Evolutionary conservation across 164 flowering plant species (phyloP).

Genomic region (Liquidambar formosana): DNA sequence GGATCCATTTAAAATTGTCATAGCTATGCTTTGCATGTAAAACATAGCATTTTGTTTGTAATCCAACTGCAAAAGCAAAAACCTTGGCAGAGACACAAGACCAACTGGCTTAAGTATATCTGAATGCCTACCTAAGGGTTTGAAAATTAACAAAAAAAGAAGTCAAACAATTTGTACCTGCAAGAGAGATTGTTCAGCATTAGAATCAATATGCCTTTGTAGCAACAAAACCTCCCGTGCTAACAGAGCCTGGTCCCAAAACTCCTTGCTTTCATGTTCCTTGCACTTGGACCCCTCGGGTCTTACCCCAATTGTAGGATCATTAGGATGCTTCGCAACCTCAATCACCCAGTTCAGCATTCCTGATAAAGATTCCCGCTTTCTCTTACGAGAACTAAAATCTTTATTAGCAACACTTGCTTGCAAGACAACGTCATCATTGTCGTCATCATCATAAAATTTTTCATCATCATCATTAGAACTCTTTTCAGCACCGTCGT

Average conservation of each 20-base stretch:
- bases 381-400: slow-evolving; percentile 38
- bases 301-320: slow-evolving; percentile 28
- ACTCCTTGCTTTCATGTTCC: slow-evolving; percentile 20
- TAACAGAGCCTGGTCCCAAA: slow-evolving; percentile 27
- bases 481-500: not conserved
- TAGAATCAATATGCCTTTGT: slow-evolving; percentile 19
- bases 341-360: slow-evolving; percentile 47
- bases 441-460: slow-evolving; percentile 13
- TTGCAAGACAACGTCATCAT: slow-evolving; percentile 9
- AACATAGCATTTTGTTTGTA: not conserved
- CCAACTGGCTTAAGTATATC: too few species aligned
- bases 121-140: too few species aligned
- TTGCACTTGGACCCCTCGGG: slow-evolving; percentile 28
- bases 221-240: slow-evolving; percentile 34
- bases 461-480: slow-evolving; percentile 17
- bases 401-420: slow-evolving; percentile 10
- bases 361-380: slow-evolving; percentile 32
- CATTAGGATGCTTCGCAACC: slow-evolving; percentile 42
- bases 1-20: not conserved
- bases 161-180: slow-evolving; percentile 28
- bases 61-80: not conserved
- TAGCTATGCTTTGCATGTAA: not conserved
- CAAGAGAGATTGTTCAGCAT: slow-evolving; percentile 14
- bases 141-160: not conserved
- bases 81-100: not conserved